Conservation (phyloP, 306 rosid genomes). For the Parietaria judaica region DNA sequence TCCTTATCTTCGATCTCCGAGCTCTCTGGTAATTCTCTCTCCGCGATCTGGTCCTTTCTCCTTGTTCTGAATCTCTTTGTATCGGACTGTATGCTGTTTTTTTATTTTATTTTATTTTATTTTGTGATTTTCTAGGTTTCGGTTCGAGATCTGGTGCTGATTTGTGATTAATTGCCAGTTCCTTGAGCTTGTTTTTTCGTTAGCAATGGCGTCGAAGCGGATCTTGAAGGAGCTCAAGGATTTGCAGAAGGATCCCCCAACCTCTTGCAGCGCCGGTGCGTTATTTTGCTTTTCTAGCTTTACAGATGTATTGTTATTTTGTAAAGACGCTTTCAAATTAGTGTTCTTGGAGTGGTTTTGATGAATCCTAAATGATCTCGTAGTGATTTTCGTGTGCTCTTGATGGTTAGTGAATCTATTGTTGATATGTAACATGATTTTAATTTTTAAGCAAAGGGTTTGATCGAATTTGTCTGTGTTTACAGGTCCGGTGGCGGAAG, state of each 20-base stretch:
- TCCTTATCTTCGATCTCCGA: neutral
- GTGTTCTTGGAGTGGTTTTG: too few relatives aligned
- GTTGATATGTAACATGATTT: neutral
- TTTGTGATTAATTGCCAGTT: neutral
- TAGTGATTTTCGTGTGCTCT: too few relatives aligned
- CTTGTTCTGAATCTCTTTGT: neutral
- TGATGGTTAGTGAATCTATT: neutral
- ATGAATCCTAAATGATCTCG: too few relatives aligned
- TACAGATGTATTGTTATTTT: neutral
- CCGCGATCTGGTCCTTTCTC: neutral
- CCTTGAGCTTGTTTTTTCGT: constrained; percentile 8
- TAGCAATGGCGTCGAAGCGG: constrained; percentile 70
- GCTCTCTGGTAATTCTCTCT: constrained; percentile 1
- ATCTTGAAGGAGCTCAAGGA: constrained; percentile 85
- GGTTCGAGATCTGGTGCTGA: constrained; percentile 25
- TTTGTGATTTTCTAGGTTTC: neutral
- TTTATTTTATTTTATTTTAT: neutral
- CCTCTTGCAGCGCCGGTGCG: constrained; percentile 86
- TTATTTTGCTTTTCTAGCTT: constrained; percentile 3
- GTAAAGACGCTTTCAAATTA: too few relatives aligned
- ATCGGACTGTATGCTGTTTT: neutral
- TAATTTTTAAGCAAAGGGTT: neutral
- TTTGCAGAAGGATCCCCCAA: constrained; percentile 87
- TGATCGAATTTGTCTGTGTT: neutral
- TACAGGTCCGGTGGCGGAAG: constrained; percentile 87